These are phyloP conservation scores for Rutidosis leptorrhynchoides DNA, from an alignment of 129 eudicot genomes.

Conservation along the genomic window DNA sequence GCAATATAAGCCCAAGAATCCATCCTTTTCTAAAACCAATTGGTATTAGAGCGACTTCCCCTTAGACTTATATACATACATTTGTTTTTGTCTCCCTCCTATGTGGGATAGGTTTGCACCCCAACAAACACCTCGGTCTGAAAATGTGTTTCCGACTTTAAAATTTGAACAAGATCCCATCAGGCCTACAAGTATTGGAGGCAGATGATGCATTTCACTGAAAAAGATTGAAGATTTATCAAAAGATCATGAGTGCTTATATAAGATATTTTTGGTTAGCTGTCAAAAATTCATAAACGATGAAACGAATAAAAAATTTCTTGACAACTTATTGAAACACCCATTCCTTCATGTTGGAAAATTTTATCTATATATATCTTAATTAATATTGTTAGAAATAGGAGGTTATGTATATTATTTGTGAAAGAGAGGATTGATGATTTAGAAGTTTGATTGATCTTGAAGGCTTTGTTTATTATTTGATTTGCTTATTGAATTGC, in stretches of 20 bases:
- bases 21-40: too few relatives aligned
- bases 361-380: not conserved
- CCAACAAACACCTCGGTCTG: not conserved
- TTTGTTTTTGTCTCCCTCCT: too few relatives aligned
- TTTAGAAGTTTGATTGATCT: too few relatives aligned
- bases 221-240: constrained; percentile 5
- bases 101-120: too few relatives aligned
- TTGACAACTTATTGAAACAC: not conserved
- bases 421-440: too few relatives aligned
- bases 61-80: too few relatives aligned
- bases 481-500: too few relatives aligned
- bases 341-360: not conserved
- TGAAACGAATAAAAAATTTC: not conserved
- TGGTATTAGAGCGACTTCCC: too few relatives aligned
- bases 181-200: not conserved
- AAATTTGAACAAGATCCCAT: not conserved
- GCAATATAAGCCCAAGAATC: too few relatives aligned
- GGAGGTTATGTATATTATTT: too few relatives aligned
- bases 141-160: not conserved
- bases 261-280: not conserved
- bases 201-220: not conserved
- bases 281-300: not conserved
- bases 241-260: not conserved
- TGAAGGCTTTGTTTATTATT: too few relatives aligned
- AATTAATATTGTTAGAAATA: too few relatives aligned